A percentile compares a stretch with the other conserved stretches of the same genome.
Evolutionary conservation across 805 yeast genomes (phyloP).

Genomic region (Yamadazyma olivae): DNA sequence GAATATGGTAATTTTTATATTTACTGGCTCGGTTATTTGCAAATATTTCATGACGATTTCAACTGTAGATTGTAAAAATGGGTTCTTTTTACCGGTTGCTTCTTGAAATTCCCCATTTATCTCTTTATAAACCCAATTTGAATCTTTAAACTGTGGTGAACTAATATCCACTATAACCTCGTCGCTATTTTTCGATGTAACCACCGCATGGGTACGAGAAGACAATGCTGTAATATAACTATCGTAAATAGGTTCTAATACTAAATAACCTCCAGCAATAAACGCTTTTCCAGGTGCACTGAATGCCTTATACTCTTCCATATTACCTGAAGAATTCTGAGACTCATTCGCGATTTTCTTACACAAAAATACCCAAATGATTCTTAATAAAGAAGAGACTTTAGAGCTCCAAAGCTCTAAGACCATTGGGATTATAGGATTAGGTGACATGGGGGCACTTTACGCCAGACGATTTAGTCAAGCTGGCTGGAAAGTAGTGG

Average conservation of each 20-base stretch:
- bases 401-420: constrained; percentile 30
- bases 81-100: constrained; percentile 47
- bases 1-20: constrained; percentile 51
- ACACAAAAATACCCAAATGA: constrained; percentile 29
- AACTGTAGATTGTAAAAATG: constrained; percentile 70
- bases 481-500: constrained; percentile 88
- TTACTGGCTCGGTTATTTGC: constrained; percentile 20
- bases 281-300: constrained; percentile 97
- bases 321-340: neutral
- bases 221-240: constrained; percentile 86
- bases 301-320: constrained; percentile 42
- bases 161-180: constrained; percentile 35
- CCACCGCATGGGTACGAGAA: constrained; percentile 82
- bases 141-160: constrained; percentile 77
- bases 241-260: constrained; percentile 69
- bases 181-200: constrained; percentile 13
- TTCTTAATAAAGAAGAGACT: constrained; percentile 11
- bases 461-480: constrained; percentile 75
- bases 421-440: constrained; percentile 85
- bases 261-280: constrained; percentile 92
- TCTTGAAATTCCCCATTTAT: constrained; percentile 18
- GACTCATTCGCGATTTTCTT: neutral
- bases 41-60: constrained; percentile 54
- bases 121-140: constrained; percentile 59
- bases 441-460: constrained; percentile 94